A percentile compares a stretch with the other conserved stretches of the same genome.
These are phyloP conservation scores for Wilcoxina mikolae DNA, from an alignment of 495 filamentous ascomycete species.

Conservation along the genomic window DNA sequence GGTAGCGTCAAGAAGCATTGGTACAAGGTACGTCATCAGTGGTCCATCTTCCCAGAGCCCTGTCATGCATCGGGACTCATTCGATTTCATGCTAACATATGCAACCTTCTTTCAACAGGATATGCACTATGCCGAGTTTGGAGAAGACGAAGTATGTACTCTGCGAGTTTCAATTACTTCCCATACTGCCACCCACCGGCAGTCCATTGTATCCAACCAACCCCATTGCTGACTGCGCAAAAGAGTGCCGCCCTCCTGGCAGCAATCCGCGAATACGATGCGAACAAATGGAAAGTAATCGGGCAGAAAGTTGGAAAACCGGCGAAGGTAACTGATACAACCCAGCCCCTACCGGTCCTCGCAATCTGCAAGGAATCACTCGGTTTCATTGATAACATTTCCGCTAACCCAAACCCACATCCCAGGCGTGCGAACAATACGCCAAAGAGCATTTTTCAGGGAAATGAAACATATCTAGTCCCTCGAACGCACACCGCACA, in stretches of 20 bases:
- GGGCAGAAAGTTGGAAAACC: constrained; percentile 94
- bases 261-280: constrained; percentile 97
- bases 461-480: too few relatives aligned
- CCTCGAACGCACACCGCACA: too few relatives aligned
- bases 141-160: constrained; percentile 77
- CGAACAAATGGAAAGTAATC: constrained; percentile 96
- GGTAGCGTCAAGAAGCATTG: constrained; percentile 99
- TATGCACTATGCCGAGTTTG: constrained; percentile 99
- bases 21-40: constrained; percentile 64
- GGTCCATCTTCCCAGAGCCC: neutral
- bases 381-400: constrained; percentile 4
- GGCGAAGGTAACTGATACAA: constrained; percentile 73
- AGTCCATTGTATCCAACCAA: neutral
- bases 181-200: neutral
- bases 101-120: constrained; percentile 39
- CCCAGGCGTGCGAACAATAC: constrained; percentile 96
- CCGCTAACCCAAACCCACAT: too few relatives aligned
- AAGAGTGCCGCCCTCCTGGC: constrained; percentile 72
- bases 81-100: neutral
- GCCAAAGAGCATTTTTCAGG: constrained; percentile 78
- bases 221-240: neutral
- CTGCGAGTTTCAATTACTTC: neutral
- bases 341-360: neutral
- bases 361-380: constrained; percentile 9
- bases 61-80: neutral